Conservation (phyloP, 352 stramenopile genomes). For the Globisporangium apiculatum region DNA sequence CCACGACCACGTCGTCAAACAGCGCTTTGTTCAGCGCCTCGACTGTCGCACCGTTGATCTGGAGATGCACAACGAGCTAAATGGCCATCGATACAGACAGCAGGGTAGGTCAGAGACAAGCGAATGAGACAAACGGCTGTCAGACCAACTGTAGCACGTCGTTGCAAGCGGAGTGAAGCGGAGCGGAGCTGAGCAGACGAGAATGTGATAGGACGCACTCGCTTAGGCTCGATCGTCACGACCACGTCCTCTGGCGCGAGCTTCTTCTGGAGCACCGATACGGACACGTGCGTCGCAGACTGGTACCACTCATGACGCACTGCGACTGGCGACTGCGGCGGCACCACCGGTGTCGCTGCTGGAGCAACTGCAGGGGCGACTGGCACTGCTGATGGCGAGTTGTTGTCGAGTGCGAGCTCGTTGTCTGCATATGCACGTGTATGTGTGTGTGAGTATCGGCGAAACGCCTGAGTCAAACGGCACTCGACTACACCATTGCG, state of each 20-base stretch:
- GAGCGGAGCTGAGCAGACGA: too few species aligned
- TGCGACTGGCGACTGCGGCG: background rate
- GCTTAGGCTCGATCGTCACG: conserved; percentile 43
- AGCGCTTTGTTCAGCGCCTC: conserved; percentile 58
- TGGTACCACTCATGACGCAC: conserved; percentile 84
- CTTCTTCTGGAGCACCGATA: conserved; percentile 83
- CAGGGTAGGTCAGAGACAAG: too few species aligned
- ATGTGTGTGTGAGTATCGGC: background rate
- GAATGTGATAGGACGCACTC: conserved; percentile 12
- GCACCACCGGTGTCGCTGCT: background rate
- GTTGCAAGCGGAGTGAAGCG: too few species aligned
- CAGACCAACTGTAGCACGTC: too few species aligned
- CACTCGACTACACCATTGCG: background rate
- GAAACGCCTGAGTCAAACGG: background rate
- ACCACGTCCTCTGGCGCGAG: conserved; percentile 53
- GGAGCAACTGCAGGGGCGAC: background rate
- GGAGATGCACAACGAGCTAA: conserved; percentile 40
- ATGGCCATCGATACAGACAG: too few species aligned
- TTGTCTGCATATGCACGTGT: background rate
- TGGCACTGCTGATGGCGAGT: background rate
- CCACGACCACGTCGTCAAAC: conserved; percentile 63
- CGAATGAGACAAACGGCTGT: too few species aligned
- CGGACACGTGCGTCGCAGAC: conserved; percentile 65
- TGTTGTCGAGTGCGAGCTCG: conserved; percentile 5
- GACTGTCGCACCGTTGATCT: conserved; percentile 39